phyloP scores from a whole-genome alignment of 2,329 filamentous ascomycete genomes.

The Exutisphaerella laricina region DNA sequence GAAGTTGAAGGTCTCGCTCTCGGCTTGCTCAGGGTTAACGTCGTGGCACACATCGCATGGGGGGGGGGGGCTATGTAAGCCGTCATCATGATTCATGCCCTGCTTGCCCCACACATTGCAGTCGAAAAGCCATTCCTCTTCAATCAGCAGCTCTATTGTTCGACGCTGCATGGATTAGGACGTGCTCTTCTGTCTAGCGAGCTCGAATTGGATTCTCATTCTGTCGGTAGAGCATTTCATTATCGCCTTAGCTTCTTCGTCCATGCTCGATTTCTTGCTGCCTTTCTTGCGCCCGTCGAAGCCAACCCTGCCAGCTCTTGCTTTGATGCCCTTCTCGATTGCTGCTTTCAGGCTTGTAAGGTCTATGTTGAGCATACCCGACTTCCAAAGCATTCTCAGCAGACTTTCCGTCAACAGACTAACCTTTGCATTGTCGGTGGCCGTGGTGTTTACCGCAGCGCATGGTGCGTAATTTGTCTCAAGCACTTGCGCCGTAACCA shows the following conservation, averaged over 20 bases:
- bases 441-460: constrained; percentile 55
- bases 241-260: constrained; percentile 33
- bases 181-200: constrained; percentile 2
- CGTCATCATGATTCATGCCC: constrained; percentile 82
- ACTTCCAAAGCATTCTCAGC: constrained; percentile 47
- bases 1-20: constrained; percentile 80
- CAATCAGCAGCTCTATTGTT: constrained; percentile 30
- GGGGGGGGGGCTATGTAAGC: constrained; percentile 87
- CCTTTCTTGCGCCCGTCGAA: constrained; percentile 43
- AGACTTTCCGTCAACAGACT: constrained; percentile 63
- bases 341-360: constrained; percentile 34
- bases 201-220: constrained; percentile 17
- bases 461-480: constrained; percentile 60
- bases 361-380: constrained; percentile 25
- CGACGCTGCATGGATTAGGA: neutral
- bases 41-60: constrained; percentile 83
- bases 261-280: constrained; percentile 31
- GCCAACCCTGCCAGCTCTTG: constrained; percentile 43
- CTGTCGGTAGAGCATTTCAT: constrained; percentile 32
- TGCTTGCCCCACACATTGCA: constrained; percentile 83
- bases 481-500: constrained; percentile 47
- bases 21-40: constrained; percentile 70
- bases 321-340: constrained; percentile 47
- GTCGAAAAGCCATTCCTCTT: constrained; percentile 55
- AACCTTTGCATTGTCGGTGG: constrained; percentile 67